phyloP scores from a whole-genome alignment of 2,329 filamentous ascomycete species.

The Ophiostoma ulmi region DNA sequence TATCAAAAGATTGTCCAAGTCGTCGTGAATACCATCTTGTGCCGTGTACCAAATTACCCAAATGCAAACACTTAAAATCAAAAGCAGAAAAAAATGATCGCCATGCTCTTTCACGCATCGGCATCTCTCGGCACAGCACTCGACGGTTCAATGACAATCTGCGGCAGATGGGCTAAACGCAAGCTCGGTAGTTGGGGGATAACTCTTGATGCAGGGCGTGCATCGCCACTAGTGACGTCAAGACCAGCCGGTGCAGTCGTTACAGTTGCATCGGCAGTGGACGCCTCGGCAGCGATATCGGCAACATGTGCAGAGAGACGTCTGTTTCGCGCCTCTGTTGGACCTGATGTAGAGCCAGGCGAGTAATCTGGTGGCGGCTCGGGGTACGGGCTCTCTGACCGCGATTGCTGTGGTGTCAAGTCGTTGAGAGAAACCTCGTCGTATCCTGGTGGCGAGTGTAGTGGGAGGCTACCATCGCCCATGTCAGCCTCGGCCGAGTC shows the following conservation, averaged over 20 bases:
- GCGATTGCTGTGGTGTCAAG: conserved; percentile 32
- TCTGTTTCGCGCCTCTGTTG: not conserved
- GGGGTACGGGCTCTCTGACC: conserved; percentile 39
- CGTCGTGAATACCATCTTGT: not conserved
- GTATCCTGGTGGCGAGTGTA: conserved; percentile 48
- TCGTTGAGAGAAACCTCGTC: conserved; percentile 37
- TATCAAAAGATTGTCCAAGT: not conserved
- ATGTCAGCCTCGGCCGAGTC: conserved; percentile 44
- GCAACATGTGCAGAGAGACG: conserved; percentile 21
- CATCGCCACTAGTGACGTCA: not conserved
- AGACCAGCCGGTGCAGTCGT: not conserved
- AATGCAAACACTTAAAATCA: not conserved
- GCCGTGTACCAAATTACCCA: not conserved
- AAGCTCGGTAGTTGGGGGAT: conserved; percentile 50
- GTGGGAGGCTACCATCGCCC: conserved; percentile 44
- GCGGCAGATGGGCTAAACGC: conserved; percentile 46
- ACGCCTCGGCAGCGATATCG: conserved; percentile 29
- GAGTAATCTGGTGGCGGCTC: conserved; percentile 51
- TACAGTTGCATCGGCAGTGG: conserved; percentile 5
- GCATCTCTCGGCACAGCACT: conserved; percentile 35
- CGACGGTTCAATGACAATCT: conserved; percentile 56
- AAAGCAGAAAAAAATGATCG: not conserved
- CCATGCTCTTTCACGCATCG: conserved; percentile 3
- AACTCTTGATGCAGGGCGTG: conserved; percentile 26
- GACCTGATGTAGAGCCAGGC: conserved; percentile 18